Percentiles rank a stretch among this genome's conserved stretches.
Conservation (phyloP, 495 filamentous ascomycete species). For the Penicillium taxi region DNA sequence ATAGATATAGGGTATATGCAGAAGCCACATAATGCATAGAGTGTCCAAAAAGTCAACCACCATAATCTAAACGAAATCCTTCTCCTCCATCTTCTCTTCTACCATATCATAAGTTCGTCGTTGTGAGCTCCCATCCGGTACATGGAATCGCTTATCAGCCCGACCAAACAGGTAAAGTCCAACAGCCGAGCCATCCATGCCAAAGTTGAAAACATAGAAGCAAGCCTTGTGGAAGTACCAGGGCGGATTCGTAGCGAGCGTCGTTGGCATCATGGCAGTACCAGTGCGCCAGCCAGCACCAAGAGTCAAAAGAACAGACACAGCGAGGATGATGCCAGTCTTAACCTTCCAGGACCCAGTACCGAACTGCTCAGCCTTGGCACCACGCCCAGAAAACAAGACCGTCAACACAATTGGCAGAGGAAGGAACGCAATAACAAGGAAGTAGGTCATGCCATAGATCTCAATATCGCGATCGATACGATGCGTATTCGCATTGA, state of each 20-base stretch:
- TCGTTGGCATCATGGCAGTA: conserved; percentile 43
- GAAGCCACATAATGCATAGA: too few relatives aligned
- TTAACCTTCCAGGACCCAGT: conserved; percentile 58
- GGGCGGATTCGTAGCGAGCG: conserved; percentile 48
- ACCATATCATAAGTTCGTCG: too few relatives aligned
- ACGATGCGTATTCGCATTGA: conserved; percentile 39
- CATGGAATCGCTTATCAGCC: conserved; percentile 65
- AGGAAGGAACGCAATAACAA: conserved; percentile 68
- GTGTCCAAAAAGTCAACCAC: too few relatives aligned
- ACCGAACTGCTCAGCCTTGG: conserved; percentile 60
- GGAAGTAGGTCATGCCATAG: conserved; percentile 57
- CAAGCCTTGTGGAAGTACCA: conserved; percentile 61
- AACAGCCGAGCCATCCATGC: conserved; percentile 62
- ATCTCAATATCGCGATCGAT: conserved; percentile 58
- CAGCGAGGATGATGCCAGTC: conserved; percentile 50
- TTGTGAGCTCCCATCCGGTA: conserved; percentile 47
- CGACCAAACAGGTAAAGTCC: conserved; percentile 53
- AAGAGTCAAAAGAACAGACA: conserved; percentile 50
- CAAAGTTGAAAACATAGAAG: conserved; percentile 77
- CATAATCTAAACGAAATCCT: too few relatives aligned
- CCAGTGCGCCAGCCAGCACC: conserved; percentile 65
- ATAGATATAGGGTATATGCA: too few relatives aligned
- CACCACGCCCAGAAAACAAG: conserved; percentile 42
- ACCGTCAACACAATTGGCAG: conserved; percentile 52
- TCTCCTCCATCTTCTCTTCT: too few relatives aligned